Conservation (phyloP, 768 basidiomycete species). For the Kockovaella imperatae region DNA sequence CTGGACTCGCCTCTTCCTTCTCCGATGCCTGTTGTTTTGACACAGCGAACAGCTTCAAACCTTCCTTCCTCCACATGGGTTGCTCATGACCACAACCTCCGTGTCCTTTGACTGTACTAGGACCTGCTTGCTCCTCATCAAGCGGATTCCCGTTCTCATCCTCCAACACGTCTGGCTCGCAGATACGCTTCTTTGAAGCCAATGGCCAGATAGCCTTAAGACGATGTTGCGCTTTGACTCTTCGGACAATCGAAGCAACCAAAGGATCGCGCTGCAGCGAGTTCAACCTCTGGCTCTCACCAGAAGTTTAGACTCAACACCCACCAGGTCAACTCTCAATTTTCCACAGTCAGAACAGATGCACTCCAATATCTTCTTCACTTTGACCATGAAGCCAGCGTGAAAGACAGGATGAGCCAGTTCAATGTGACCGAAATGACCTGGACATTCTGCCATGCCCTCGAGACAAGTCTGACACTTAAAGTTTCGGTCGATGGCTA, state of each 20-base stretch:
- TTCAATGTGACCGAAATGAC: constrained; percentile 98
- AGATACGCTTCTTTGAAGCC: constrained; percentile 57
- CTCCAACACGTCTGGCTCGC: constrained; percentile 81
- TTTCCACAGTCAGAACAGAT: constrained; percentile 98
- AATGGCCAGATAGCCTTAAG: constrained; percentile 43
- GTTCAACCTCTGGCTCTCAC: not conserved
- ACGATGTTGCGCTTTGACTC: constrained; percentile 43
- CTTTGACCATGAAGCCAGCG: constrained; percentile 91
- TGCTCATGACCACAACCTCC: constrained; percentile 95
- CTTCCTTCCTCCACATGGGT: constrained; percentile 85
- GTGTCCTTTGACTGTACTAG: constrained; percentile 52
- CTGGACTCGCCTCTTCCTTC: constrained; percentile 59
- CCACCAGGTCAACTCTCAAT: constrained; percentile 94
- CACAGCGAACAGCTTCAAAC: constrained; percentile 84
- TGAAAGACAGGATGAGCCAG: constrained; percentile 95
- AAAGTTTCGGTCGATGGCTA: constrained; percentile 49
- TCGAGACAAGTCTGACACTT: constrained; percentile 99
- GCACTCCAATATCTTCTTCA: constrained; percentile 98
- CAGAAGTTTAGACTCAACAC: no score
- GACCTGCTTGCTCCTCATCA: constrained; percentile 54
- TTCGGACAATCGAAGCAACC: constrained; percentile 26
- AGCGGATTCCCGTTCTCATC: constrained; percentile 58
- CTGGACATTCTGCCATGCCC: constrained; percentile 99
- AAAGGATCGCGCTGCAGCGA: constrained; percentile 31
- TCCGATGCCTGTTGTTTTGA: constrained; percentile 84